Percentiles rank a stretch among this genome's conserved stretches.
phyloP scores from a whole-genome alignment of 2,329 filamentous ascomycete genomes.

The Botrytis byssoidea region DNA sequence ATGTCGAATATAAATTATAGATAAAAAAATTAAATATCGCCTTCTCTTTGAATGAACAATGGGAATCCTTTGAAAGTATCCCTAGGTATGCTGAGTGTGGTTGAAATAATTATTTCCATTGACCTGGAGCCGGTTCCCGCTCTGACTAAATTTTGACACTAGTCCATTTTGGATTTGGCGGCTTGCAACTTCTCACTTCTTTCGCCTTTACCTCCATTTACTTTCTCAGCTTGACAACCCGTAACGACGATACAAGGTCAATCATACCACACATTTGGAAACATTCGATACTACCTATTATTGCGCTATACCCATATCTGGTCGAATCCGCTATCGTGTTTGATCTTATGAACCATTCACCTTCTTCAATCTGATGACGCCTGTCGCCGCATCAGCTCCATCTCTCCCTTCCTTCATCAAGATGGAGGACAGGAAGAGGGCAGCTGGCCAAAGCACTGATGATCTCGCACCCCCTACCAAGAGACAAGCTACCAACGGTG shows the following conservation, averaged over 20 bases:
- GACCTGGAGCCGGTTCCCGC: conserved; percentile 19
- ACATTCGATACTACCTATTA: neutral
- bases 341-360: conserved; percentile 20
- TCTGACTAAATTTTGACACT: conserved; percentile 13
- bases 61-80: neutral
- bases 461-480: conserved; percentile 88
- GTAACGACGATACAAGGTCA: conserved; percentile 23
- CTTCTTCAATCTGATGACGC: conserved; percentile 57
- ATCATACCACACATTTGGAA: neutral
- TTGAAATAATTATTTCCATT: conserved; percentile 17
- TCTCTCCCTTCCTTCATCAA: conserved; percentile 81
- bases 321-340: neutral
- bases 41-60: conserved; percentile 8
- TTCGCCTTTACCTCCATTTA: conserved; percentile 14
- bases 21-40: neutral
- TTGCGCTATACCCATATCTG: conserved; percentile 21
- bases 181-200: conserved; percentile 20
- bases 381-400: conserved; percentile 40
- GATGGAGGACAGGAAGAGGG: conserved; percentile 99
- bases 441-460: conserved; percentile 63
- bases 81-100: neutral
- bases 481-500: conserved; percentile 87
- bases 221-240: conserved; percentile 11
- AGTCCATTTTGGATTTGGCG: conserved; percentile 12
- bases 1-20: neutral